Evolutionary conservation across 768 basidiomycete genomes (phyloP).

Genomic region (Hypsizygus marmoreus): DNA sequence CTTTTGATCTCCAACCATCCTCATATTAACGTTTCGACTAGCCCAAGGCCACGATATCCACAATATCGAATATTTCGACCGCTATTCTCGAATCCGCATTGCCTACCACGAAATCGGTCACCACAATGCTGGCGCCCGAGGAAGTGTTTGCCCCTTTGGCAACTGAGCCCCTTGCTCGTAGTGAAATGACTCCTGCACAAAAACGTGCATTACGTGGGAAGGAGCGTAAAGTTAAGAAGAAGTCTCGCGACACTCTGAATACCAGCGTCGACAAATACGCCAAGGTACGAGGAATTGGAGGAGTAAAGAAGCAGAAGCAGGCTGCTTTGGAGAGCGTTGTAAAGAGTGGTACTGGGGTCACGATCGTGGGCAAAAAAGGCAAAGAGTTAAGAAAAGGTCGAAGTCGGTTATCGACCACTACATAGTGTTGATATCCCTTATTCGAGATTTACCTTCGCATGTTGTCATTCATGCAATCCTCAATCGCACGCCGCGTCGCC

Average conservation of each 20-base stretch:
- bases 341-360: conserved; percentile 83
- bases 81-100: conserved; percentile 88
- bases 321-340: conserved; percentile 80
- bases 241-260: conserved; percentile 63
- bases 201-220: conserved; percentile 73
- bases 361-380: conserved; percentile 81
- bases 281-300: conserved; percentile 50
- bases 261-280: conserved; percentile 67
- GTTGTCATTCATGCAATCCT: no score
- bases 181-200: conserved; percentile 84
- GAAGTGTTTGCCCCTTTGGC: conserved; percentile 75
- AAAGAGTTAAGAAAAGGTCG: not conserved
- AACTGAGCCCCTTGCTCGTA: conserved; percentile 59
- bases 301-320: conserved; percentile 82
- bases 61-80: conserved; percentile 79
- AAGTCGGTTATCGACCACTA: no score
- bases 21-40: conserved; percentile 29
- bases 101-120: conserved; percentile 74
- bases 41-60: conserved; percentile 89
- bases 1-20: not conserved
- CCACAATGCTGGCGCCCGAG: conserved; percentile 90
- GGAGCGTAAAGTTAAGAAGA: conserved; percentile 71
- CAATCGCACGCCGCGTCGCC: no score
- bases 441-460: no score
- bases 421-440: no score